These are phyloP conservation scores for Tanozyma kutaoensis DNA, from an alignment of 805 yeast genomes.

Conservation along the genomic window DNA sequence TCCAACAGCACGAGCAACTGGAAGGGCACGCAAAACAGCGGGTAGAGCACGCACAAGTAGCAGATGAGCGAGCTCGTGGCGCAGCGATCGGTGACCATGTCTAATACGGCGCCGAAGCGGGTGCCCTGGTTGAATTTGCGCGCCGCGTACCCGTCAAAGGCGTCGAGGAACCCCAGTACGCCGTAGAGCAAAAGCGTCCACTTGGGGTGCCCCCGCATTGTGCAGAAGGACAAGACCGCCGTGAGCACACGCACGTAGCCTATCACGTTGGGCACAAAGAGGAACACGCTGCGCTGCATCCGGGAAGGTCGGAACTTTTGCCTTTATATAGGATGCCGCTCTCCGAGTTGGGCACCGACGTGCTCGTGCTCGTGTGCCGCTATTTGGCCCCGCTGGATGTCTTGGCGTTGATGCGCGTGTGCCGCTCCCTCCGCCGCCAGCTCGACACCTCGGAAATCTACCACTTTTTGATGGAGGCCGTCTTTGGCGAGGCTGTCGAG, in stretches of 20 bases:
- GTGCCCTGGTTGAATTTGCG: conserved; percentile 81
- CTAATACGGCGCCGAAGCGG: conserved; percentile 89
- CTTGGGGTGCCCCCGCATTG: conserved; percentile 78
- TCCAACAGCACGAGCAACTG: conserved; percentile 78
- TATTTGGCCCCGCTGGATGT: too few relatives aligned
- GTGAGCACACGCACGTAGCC: conserved; percentile 80
- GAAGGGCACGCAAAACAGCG: conserved; percentile 54
- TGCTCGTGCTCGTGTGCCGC: too few relatives aligned
- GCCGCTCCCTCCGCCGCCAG: too few relatives aligned
- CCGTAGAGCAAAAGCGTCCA: conserved; percentile 69
- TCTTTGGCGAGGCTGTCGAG: too few relatives aligned
- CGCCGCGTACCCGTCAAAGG: conserved; percentile 94
- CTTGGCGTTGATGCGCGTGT: too few relatives aligned
- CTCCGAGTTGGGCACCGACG: too few relatives aligned
- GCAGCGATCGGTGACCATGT: conserved; percentile 98
- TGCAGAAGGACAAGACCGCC: conserved; percentile 64
- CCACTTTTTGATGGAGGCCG: too few relatives aligned
- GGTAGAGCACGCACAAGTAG: conserved; percentile 70
- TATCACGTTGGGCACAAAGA: conserved; percentile 82
- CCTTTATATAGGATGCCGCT: too few relatives aligned
- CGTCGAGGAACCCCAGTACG: conserved; percentile 84
- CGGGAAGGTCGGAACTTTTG: too few relatives aligned
- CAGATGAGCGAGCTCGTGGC: conserved; percentile 91
- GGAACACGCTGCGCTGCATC: too few relatives aligned
- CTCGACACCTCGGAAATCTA: too few relatives aligned